A percentile compares a stretch with the other conserved stretches of the same genome.
These are phyloP conservation scores for Penicillium decumbens DNA, from an alignment of 2,329 filamentous ascomycete species.

Conservation along the genomic window DNA sequence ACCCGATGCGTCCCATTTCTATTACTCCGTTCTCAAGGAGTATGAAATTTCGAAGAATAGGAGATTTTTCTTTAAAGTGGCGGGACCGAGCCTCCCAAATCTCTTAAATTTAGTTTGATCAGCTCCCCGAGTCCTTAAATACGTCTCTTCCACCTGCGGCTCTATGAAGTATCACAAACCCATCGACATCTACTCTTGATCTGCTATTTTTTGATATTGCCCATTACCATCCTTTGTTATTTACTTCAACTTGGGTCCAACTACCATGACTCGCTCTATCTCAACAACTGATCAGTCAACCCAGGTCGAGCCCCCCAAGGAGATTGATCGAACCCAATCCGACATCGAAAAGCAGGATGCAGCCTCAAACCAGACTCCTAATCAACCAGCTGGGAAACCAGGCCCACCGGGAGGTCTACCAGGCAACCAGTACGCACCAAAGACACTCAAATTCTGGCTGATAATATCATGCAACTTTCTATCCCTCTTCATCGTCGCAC, in stretches of 20 bases:
- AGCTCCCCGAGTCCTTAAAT: neutral
- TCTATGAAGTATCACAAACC: neutral
- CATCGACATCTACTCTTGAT: neutral
- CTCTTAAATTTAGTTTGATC: neutral
- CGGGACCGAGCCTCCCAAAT: neutral
- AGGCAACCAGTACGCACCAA: neutral
- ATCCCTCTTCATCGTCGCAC: constrained; percentile 25
- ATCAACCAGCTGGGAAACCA: neutral
- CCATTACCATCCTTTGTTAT: neutral
- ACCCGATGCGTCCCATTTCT: neutral
- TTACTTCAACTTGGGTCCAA: no score
- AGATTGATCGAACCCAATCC: neutral
- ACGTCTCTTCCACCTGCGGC: neutral
- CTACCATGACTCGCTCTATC: neutral
- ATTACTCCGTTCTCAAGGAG: neutral
- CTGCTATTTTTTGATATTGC: neutral
- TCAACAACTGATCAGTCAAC: neutral
- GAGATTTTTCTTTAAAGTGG: neutral
- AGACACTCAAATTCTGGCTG: neutral
- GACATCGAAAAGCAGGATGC: neutral
- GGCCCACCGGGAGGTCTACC: neutral
- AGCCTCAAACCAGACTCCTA: neutral
- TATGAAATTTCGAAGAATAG: neutral
- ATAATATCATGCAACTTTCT: neutral
- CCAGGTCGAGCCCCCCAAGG: neutral